phyloP scores from a whole-genome alignment of 495 filamentous ascomycete species.

The Apiosordaria backusii region DNA sequence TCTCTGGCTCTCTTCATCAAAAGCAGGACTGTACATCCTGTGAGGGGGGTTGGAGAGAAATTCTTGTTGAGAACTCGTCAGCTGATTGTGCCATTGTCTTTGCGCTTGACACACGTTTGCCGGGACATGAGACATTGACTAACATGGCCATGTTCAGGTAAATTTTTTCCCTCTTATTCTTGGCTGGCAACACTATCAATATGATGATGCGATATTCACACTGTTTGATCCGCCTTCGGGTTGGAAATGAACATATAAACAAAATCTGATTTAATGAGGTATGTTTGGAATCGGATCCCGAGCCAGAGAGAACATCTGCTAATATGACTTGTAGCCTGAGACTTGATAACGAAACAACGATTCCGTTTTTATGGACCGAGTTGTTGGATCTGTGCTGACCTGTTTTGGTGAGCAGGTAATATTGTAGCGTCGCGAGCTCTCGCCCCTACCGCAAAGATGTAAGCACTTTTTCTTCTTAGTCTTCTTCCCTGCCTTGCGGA shows the following conservation, averaged over 20 bases:
- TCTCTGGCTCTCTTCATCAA: conserved; percentile 56
- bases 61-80: conserved; percentile 98
- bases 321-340: conserved; percentile 39
- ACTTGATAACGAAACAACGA: conserved; percentile 17
- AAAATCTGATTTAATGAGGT: conserved; percentile 99
- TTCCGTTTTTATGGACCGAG: not conserved
- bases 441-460: conserved; percentile 15
- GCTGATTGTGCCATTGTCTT: conserved; percentile 61
- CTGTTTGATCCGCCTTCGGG: conserved; percentile 81
- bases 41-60: conserved; percentile 61
- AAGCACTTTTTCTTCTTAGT: conserved; percentile 23
- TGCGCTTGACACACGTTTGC: conserved; percentile 11
- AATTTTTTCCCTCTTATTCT: conserved; percentile 21
- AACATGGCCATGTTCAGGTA: conserved; percentile 46
- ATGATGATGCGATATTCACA: conserved; percentile 79
- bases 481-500: conserved; percentile 57
- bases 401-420: conserved; percentile 33
- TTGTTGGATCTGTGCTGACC: conserved; percentile 14
- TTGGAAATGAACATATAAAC: conserved; percentile 71
- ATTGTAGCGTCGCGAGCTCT: conserved; percentile 12
- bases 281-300: conserved; percentile 30
- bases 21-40: conserved; percentile 85
- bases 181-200: conserved; percentile 21
- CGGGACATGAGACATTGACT: conserved; percentile 21
- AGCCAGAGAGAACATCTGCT: conserved; percentile 32